phyloP scores from a whole-genome alignment of 2,329 filamentous ascomycete genomes.

The Claviceps africana region DNA sequence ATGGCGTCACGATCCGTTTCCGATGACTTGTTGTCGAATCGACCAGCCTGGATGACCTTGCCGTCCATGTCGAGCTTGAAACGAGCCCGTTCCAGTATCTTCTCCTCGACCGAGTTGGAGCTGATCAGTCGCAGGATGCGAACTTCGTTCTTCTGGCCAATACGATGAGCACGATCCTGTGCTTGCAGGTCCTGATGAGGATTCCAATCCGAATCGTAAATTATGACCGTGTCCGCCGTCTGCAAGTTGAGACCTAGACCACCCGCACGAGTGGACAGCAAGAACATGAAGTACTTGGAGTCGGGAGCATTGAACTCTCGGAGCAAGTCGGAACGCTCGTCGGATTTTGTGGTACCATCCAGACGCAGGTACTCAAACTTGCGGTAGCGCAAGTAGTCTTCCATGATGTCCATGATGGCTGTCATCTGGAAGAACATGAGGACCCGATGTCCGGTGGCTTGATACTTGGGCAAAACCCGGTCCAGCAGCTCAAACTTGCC shows the following conservation, averaged over 20 bases:
- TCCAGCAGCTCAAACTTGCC: conserved; percentile 97
- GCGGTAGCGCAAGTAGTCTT: conserved; percentile 81
- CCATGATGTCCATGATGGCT: conserved; percentile 99
- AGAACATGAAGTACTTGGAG: conserved; percentile 93
- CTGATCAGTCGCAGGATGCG: conserved; percentile 91
- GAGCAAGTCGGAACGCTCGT: conserved; percentile 85
- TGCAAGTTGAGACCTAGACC: conserved; percentile 94
- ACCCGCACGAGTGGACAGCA: conserved; percentile 96
- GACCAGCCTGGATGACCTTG: conserved; percentile 97
- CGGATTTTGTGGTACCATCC: conserved; percentile 93
- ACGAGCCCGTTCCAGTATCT: conserved; percentile 90
- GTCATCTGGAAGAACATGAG: conserved; percentile 99
- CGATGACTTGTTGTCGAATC: conserved; percentile 98
- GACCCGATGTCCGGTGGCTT: conserved; percentile 79
- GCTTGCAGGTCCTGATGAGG: conserved; percentile 98
- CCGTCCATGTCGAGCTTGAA: conserved; percentile 99
- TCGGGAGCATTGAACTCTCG: conserved; percentile 77
- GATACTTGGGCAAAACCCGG: conserved; percentile 84
- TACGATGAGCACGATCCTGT: conserved; percentile 99
- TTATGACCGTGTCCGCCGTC: conserved; percentile 96
- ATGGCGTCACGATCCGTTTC: conserved; percentile 97
- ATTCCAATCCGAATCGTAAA: conserved; percentile 99
- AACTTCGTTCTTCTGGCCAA: conserved; percentile 98
- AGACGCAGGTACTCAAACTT: conserved; percentile 78
- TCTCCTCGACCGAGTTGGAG: conserved; percentile 94